Evolutionary conservation across 169 alveolate species (phyloP), one percentile per base, ranked within the genome.

Genomic region (Plasmodium gaboni): DNA sequence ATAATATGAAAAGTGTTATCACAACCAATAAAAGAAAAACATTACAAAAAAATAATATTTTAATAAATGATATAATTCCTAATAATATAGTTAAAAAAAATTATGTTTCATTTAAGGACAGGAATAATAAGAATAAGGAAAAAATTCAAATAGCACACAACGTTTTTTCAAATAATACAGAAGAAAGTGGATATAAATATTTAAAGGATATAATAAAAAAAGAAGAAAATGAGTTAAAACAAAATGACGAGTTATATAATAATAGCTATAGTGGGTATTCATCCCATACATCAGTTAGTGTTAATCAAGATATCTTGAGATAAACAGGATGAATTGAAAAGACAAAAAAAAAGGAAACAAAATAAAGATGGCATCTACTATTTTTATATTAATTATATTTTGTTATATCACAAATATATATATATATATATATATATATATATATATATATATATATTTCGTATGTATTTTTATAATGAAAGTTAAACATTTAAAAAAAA

Each of bases 271-370:
- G 44, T 68, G 90, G 69, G 44, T 80, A 80, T 42, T 67, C 90
- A 60, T 80, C 90, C 32, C 90, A 80, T 6, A 80, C 90, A 24
- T 80, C 90, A 17, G 90, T 68, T 10, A 80, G 90, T 64, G 15
- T 19, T n/a, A n/a, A 7, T 60, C 76, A 68, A 17, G 22, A 67
- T 68, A 68, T 8, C 1, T 15, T 13, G 2, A 55, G 17, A 55
- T 55, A 6, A 55, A 55, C 44, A 8, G 10, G 7, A 26, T 13
- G 28, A 13, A 59, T 38, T 6, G 46, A 38, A 38, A 38, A 19
- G 0, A 19, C 0, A 19, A 19, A 38, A 38, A 32, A 32, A 32
- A 32, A 0, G 7, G 9, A 32, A 5, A 32, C 8, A 32, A 32
- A 4, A 32, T 0, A 38, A 38, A 38, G 0, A 38, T 38, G 46